Evolutionary conservation across 495 filamentous ascomycete genomes (phyloP), one percentile per base, ranked within the genome.

Genomic region (Friedmanniomyces endolithicus): DNA sequence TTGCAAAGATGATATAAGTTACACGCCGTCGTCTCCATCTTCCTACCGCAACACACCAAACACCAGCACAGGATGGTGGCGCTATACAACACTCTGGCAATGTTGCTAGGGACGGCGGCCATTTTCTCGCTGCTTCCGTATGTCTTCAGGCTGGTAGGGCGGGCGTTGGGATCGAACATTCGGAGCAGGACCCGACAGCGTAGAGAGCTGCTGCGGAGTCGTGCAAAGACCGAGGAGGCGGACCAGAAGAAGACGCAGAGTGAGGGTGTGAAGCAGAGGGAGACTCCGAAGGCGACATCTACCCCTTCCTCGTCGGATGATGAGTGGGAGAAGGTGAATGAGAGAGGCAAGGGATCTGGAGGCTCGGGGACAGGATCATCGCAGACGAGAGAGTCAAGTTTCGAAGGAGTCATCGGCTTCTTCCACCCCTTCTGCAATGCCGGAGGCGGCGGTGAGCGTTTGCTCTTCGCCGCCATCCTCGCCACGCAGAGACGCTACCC

Each of bases 361-460:
- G 74, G 69, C 3, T 22, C 49, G 4, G 29, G 29, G 17, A 31
- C 4, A 12, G 17, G 1, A 11, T 39, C 34, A 9, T 2, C 20
- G 12, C 16, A 44, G 2, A 9, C 33, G 16, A 70, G 60, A 61
- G 73, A 65, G 33, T 66, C 73, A 51, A 79, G 85, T 12, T 94
- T 85, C 85, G 73, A 83, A 58, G 89, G 89, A 6, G 70, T 95
- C 27, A 80, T 95, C 37, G 92, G 90, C 17, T 97, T 98, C 78
- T 94, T 98, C 64, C 92, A 98, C 66, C 92, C 92, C 11, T 96
- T 94, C 69, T 95, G 88, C 68, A 96, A 97, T 71, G 94, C 92
- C 39, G 92, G 90, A 25, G 92, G 92, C 31, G 92, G 92, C 39
- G 92, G 94, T 55, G 92, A 98, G 72, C 78, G 92, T 67, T 94